phyloP scores from a whole-genome alignment of 805 yeast genomes.

The Nakazawaea populi region DNA sequence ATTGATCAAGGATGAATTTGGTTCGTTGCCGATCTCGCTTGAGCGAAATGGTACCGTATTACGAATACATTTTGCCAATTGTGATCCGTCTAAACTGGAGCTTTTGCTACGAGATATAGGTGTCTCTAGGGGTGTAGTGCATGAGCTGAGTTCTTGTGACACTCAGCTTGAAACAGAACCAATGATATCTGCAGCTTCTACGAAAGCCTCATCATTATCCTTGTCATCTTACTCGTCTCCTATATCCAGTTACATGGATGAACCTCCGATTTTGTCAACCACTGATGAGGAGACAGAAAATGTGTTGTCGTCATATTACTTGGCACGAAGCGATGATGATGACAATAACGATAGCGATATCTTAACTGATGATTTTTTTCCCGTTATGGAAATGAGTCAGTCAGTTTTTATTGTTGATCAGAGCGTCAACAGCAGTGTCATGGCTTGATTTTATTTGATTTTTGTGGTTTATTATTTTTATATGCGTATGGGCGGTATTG shows the following conservation, averaged over 20 bases:
- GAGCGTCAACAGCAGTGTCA: not conserved
- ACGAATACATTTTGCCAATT: conserved; percentile 67
- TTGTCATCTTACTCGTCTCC: not conserved
- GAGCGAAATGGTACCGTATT: conserved; percentile 31
- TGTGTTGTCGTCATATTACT: not conserved
- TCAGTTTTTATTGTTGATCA: not conserved
- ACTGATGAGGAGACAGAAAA: not conserved
- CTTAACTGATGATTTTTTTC: conserved; percentile 5
- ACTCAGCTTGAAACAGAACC: not conserved
- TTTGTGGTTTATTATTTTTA: too few relatives aligned
- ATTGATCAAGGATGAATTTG: conserved; percentile 45
- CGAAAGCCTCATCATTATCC: too few relatives aligned
- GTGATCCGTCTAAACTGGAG: conserved; percentile 55
- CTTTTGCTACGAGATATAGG: conserved; percentile 51
- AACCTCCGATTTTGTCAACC: not conserved
- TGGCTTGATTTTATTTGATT: not conserved
- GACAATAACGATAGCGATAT: not conserved
- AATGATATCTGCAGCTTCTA: too few relatives aligned
- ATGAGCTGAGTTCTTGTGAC: not conserved
- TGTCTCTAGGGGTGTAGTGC: conserved; percentile 50
- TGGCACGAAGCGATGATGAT: not conserved
- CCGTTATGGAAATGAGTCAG: not conserved
- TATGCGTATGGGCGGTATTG: not conserved
- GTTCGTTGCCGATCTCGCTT: conserved; percentile 57
- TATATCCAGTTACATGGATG: not conserved